Evolutionary conservation across 805 yeast genomes (phyloP), one percentile per base, ranked within the genome.

Genomic region (Wickerhamomyces sydowiorum): DNA sequence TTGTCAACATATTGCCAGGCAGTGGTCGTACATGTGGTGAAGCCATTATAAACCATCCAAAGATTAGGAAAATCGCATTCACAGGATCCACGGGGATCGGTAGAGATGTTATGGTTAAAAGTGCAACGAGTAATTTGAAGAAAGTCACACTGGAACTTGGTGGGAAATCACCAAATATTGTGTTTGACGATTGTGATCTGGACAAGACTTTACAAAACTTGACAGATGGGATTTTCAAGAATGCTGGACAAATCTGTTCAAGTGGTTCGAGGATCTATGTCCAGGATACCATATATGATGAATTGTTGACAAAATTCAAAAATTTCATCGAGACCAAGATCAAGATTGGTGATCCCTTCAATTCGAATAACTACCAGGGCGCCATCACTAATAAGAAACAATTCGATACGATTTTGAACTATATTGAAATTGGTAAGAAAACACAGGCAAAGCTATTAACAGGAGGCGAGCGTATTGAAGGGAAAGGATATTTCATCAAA

Each of bases 41-140:
- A 48, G 80, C 86, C 44, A 76, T 84, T 53, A 67, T 84, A 40
- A 70, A 71, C 51, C 89, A 84, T 60, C 83, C 80, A 54, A 74
- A 69, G 58, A 77, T 84, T 54, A 79, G 80, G 66, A 84, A 84
- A 67, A 71, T 83, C 56, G 87, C 90, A 12, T 84, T 84, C 67
- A 84, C 93, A 41, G 93, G 93, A 59, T 83, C 90, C 22, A 84
- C 93, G 36, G 80, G 75, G 40, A 73, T 82, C 47, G 93, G 93
- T 66, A 80, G 78, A 62, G 69, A 67, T 56, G 81, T 84, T 49
- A 82, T 84, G 80, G 70, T 70, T 48, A 74, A 73, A 53, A 84
- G 87, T 56, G 82, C 87, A 46, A 73, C 76, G 49, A 69, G 86
- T n/a, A 75, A 75, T 66, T 71, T 83, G 70, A 84, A 84, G 75